Evolutionary conservation across 2,329 filamentous ascomycete species (phyloP).

Genomic region (Xylaria sp.): DNA sequence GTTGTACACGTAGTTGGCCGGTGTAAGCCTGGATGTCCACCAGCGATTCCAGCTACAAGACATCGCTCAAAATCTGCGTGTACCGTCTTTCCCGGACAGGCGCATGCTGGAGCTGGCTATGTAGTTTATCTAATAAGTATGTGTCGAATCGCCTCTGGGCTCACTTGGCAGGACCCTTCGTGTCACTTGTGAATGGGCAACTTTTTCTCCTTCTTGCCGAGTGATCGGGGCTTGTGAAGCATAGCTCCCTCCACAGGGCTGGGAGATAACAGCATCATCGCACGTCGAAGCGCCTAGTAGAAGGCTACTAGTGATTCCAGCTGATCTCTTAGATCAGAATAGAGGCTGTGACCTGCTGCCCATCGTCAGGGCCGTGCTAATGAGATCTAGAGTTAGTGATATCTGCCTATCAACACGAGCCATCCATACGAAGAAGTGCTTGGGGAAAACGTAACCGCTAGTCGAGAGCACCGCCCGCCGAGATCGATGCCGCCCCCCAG

Average conservation of each 20-base stretch:
- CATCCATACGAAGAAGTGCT: conserved; percentile 1
- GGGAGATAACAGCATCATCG: not conserved
- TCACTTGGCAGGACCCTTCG: not conserved
- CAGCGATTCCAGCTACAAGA: not conserved
- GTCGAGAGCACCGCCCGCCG: conserved; percentile 6
- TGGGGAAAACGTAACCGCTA: not conserved
- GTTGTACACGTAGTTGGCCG: not conserved
- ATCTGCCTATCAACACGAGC: conserved; percentile 9
- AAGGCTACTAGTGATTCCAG: not conserved
- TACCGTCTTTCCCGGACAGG: not conserved
- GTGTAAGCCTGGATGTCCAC: not conserved
- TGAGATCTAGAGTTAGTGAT: conserved; percentile 6
- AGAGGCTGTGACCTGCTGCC: not conserved
- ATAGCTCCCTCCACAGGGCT: not conserved
- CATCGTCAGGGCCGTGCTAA: conserved; percentile 1
- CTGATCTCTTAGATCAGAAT: not conserved
- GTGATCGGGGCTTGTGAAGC: not conserved
- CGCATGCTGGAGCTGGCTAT: not conserved
- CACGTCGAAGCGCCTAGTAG: not conserved
- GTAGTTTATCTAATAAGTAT: not conserved
- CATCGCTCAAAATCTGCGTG: not conserved
- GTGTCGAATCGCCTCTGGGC: not conserved
- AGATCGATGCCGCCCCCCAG: conserved; percentile 2
- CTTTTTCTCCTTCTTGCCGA: not conserved
- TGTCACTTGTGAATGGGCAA: not conserved